Evolutionary conservation across 225 moss, liverwort and hornwort species (phyloP).

Genomic region (Marchantia paleacea): DNA sequence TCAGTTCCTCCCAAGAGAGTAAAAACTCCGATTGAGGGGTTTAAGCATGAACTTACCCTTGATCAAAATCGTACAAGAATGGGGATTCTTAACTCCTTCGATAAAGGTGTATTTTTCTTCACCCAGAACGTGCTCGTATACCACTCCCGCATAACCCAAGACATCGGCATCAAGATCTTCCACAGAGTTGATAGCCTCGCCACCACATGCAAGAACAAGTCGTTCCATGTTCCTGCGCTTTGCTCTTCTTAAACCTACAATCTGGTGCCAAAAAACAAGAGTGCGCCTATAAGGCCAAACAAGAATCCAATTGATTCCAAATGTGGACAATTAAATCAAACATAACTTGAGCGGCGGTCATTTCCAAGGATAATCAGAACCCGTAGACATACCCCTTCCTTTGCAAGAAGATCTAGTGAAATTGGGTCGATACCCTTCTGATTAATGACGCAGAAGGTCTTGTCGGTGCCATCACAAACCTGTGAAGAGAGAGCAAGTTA

Average conservation of each 20-base stretch:
- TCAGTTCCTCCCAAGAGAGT: background rate
- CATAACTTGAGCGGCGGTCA: background rate
- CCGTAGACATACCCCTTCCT: slow-evolving; percentile 57
- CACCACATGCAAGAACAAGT: slow-evolving; percentile 82
- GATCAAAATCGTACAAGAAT: slow-evolving; percentile 92
- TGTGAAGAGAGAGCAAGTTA: slow-evolving; percentile 5
- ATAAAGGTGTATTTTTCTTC: slow-evolving; percentile 98
- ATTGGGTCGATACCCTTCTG: slow-evolving; percentile 97
- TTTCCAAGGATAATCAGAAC: background rate
- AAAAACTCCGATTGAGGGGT: background rate
- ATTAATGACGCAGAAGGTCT: slow-evolving; percentile 82
- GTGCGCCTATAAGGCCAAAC: background rate
- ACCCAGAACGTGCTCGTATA: slow-evolving; percentile 92
- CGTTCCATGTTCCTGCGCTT: slow-evolving; percentile 98
- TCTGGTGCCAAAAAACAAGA: slow-evolving; percentile 30
- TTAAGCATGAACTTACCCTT: slow-evolving; percentile 43
- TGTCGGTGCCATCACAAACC: slow-evolving; percentile 86
- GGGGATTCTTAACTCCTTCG: slow-evolving; percentile 88
- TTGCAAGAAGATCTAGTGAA: slow-evolving; percentile 79
- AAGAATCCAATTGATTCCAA: background rate
- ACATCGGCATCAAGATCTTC: slow-evolving; percentile 59
- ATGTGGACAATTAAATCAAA: background rate
- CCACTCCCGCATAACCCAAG: slow-evolving; percentile 84
- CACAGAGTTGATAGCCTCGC: slow-evolving; percentile 87
- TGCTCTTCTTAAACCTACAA: slow-evolving; percentile 83